These are phyloP conservation scores for Penicillium riverlandense DNA, from an alignment of 495 filamentous ascomycete species.

Conservation along the genomic window DNA sequence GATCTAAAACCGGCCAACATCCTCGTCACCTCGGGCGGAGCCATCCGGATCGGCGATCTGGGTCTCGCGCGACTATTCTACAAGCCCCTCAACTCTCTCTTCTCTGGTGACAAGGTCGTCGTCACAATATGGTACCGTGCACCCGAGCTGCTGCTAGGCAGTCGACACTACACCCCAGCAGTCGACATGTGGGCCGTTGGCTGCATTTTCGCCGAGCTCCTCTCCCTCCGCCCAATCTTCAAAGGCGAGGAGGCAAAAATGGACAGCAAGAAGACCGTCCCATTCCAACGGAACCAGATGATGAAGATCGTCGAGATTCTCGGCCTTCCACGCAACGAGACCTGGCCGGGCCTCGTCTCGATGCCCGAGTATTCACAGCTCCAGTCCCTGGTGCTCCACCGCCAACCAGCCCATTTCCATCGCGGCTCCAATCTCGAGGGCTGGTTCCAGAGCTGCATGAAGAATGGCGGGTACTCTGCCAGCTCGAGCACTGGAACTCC, in stretches of 20 bases:
- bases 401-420: slow-evolving; percentile 32
- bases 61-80: slow-evolving; percentile 89
- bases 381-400: slow-evolving; percentile 48
- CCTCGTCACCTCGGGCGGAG: slow-evolving; percentile 86
- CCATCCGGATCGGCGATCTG: slow-evolving; percentile 90
- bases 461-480: slow-evolving; percentile 48
- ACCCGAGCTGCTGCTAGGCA: slow-evolving; percentile 86
- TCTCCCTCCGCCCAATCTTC: slow-evolving; percentile 90
- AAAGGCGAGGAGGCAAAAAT: slow-evolving; percentile 99
- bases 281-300: slow-evolving; percentile 98
- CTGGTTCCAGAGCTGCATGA: slow-evolving; percentile 60
- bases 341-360: slow-evolving; percentile 72
- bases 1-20: slow-evolving; percentile 98
- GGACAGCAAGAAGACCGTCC: slow-evolving; percentile 94
- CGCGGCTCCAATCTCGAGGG: slow-evolving; percentile 48
- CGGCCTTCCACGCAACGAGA: slow-evolving; percentile 80
- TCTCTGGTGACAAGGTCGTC: slow-evolving; percentile 93
- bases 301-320: slow-evolving; percentile 96
- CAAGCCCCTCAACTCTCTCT: slow-evolving; percentile 86
- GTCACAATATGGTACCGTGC: slow-evolving; percentile 99
- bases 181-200: slow-evolving; percentile 97
- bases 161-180: slow-evolving; percentile 88
- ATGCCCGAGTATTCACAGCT: slow-evolving; percentile 82
- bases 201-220: slow-evolving; percentile 93
- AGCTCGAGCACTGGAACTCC: slow-evolving; percentile 46